Conservation (phyloP, 2,329 filamentous ascomycete species). For the Aspergillus hortae region DNA sequence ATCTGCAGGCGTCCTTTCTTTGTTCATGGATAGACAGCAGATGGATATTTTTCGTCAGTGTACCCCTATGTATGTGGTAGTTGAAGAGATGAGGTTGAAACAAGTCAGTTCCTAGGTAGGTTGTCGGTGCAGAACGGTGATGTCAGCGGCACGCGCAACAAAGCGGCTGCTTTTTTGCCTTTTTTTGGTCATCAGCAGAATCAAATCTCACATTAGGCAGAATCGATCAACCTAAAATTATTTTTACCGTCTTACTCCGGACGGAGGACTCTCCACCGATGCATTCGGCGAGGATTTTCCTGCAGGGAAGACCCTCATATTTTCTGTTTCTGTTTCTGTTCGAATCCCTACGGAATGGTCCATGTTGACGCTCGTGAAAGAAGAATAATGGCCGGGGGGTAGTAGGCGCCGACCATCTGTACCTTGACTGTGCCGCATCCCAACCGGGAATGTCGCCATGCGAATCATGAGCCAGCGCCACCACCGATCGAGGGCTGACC, state of each 20-base stretch:
- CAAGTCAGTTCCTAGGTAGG: too few species aligned
- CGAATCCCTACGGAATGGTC: too few species aligned
- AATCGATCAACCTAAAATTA: conserved; percentile 10
- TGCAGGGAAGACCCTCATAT: background rate
- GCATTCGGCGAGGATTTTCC: background rate
- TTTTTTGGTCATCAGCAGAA: conserved; percentile 6
- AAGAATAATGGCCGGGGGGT: background rate
- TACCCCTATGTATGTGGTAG: background rate
- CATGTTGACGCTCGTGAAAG: background rate
- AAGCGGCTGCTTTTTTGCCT: background rate
- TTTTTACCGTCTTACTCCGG: background rate
- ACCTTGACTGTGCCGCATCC: conserved; percentile 16
- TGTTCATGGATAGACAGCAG: background rate
- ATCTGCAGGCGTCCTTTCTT: background rate
- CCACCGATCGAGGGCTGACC: background rate
- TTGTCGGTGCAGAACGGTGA: background rate
- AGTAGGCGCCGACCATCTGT: conserved; percentile 6
- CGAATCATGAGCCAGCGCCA: background rate
- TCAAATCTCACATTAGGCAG: conserved; percentile 9
- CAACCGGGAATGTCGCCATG: conserved; percentile 4
- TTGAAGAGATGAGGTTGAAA: too few species aligned
- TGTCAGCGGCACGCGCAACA: background rate
- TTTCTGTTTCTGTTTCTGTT: too few species aligned
- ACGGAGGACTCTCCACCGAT: background rate
- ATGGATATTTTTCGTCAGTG: background rate